Evolutionary conservation across 2,329 filamentous ascomycete species (phyloP).

Genomic region (Parastagonospora avenae): DNA sequence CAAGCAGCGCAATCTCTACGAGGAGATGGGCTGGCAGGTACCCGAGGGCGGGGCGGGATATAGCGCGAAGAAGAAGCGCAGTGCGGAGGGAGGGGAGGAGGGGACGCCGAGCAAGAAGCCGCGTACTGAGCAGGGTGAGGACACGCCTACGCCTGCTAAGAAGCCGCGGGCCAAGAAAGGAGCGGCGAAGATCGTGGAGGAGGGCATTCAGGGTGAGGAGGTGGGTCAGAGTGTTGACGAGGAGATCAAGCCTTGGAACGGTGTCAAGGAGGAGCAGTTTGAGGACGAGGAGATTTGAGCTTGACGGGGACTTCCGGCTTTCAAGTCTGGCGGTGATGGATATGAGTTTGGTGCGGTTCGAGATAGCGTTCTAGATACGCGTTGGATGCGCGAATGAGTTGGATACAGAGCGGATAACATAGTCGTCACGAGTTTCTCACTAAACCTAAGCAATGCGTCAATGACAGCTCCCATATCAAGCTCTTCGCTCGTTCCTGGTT

Average conservation of each 20-base stretch:
- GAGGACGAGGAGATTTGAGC: background rate
- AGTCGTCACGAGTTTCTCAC: too few relatives aligned
- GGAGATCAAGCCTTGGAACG: background rate
- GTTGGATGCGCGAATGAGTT: background rate
- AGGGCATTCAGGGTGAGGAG: background rate
- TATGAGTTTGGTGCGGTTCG: background rate
- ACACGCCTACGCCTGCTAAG: conserved; percentile 14
- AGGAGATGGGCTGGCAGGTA: conserved; percentile 13
- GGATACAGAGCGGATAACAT: too few relatives aligned
- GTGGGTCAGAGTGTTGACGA: conserved; percentile 2
- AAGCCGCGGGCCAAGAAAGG: conserved; percentile 1
- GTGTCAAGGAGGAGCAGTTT: conserved; percentile 8
- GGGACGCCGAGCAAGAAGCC: conserved; percentile 15
- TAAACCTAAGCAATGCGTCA: too few relatives aligned
- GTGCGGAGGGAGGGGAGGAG: background rate
- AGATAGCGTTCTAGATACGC: background rate
- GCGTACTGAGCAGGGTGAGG: background rate
- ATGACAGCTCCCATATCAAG: too few relatives aligned
- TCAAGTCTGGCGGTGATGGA: too few relatives aligned
- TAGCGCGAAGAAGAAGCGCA: conserved; percentile 13
- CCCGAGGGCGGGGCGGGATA: conserved; percentile 3
- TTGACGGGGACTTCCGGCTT: background rate
- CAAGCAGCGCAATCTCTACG: conserved; percentile 9
- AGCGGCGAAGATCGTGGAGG: conserved; percentile 8
- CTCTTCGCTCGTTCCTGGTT: too few relatives aligned